These are phyloP conservation scores for Scleroderma citrinum DNA, from an alignment of 768 basidiomycete genomes.

Conservation along the genomic window DNA sequence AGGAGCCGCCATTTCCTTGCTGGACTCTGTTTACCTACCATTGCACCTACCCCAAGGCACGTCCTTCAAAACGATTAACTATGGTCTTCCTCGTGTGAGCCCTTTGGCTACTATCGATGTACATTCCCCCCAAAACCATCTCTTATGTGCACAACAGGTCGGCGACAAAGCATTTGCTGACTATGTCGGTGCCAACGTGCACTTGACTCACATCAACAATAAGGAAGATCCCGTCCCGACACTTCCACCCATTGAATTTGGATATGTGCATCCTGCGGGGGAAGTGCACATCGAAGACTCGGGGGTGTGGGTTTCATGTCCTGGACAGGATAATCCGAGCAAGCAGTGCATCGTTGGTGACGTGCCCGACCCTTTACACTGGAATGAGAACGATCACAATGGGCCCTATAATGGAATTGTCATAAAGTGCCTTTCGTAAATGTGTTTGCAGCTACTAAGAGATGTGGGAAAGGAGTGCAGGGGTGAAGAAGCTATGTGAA, in stretches of 20 bases:
- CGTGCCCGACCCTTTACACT: conserved; percentile 35
- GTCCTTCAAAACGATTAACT: conserved; percentile 30
- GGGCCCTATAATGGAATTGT: conserved; percentile 29
- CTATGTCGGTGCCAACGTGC: conserved; percentile 33
- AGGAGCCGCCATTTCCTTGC: conserved; percentile 37
- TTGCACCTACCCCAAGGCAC: conserved; percentile 30
- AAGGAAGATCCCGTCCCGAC: conserved; percentile 34
- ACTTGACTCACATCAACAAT: conserved; percentile 45
- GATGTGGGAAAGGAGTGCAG: too few species aligned
- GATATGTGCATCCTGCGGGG: conserved; percentile 33
- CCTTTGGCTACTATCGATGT: too few species aligned
- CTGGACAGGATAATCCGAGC: conserved; percentile 56
- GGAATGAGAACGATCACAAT: conserved; percentile 39
- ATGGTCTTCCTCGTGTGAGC: conserved; percentile 36
- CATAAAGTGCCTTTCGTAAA: conserved; percentile 17
- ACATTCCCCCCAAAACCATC: too few species aligned
- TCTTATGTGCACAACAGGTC: conserved; percentile 13
- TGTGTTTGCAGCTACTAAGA: too few species aligned
- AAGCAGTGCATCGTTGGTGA: conserved; percentile 17
- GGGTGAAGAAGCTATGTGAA: too few species aligned
- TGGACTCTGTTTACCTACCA: conserved; percentile 39
- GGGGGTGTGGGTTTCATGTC: conserved; percentile 47
- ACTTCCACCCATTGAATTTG: conserved; percentile 26
- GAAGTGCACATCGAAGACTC: conserved; percentile 40
- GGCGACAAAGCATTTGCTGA: conserved; percentile 41